Percentiles rank a stretch among this genome's conserved stretches.
Evolutionary conservation across 805 yeast genomes (phyloP).

Genomic region (Kazachstania viticola): DNA sequence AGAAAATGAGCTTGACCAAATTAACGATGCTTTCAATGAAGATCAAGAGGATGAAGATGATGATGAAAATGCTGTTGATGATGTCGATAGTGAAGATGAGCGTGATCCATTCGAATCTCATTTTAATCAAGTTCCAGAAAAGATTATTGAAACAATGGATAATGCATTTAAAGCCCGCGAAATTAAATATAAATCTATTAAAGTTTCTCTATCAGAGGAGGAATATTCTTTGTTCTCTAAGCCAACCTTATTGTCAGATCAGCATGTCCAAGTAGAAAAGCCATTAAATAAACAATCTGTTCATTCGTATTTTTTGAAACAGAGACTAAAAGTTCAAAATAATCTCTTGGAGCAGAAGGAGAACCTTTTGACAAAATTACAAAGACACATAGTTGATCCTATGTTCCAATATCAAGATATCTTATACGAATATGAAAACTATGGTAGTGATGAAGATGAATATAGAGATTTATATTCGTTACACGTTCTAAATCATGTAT

Average conservation of each 20-base stretch:
- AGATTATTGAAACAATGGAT: conserved; percentile 29
- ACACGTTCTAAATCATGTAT: conserved; percentile 74
- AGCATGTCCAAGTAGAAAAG: conserved; percentile 8
- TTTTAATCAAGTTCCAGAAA: conserved; percentile 40
- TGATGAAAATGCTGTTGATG: conserved; percentile 10
- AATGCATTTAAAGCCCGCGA: conserved; percentile 23
- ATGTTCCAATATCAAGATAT: conserved; percentile 67
- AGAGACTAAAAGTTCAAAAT: conserved; percentile 28
- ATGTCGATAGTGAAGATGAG: conserved; percentile 28
- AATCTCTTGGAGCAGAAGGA: conserved; percentile 14
- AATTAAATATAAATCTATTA: conserved; percentile 17
- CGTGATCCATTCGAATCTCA: conserved; percentile 72
- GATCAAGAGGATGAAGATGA: conserved; percentile 19
- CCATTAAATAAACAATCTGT: conserved; percentile 15
- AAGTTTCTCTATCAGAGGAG: conserved; percentile 8
- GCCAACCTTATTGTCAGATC: conserved; percentile 15
- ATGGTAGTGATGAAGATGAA: conserved; percentile 34
- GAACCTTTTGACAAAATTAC: conserved; percentile 31
- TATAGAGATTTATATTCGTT: conserved; percentile 54
- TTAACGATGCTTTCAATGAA: conserved; percentile 21
- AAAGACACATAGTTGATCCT: conserved; percentile 45
- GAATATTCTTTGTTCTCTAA: conserved; percentile 18
- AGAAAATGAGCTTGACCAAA: conserved; percentile 21
- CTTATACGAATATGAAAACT: conserved; percentile 42
- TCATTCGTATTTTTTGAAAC: conserved; percentile 34